These are phyloP conservation scores for Talaromyces proteolyticus DNA, from an alignment of 495 filamentous ascomycete species.

Conservation along the genomic window DNA sequence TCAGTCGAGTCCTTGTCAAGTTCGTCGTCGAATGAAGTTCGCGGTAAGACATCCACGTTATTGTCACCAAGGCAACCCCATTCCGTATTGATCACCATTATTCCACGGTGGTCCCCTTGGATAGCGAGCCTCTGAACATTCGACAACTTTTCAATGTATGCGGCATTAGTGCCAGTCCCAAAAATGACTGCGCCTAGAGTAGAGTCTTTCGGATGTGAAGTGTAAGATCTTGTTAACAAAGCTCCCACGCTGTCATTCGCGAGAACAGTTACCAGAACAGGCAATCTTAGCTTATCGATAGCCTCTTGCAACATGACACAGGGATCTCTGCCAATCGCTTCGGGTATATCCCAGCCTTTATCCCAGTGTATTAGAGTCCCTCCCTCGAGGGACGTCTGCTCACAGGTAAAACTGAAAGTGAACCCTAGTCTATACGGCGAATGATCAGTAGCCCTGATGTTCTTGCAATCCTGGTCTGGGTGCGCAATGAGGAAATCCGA, in stretches of 20 bases:
- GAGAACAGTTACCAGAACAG: constrained; percentile 14
- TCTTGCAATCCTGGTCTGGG: background rate
- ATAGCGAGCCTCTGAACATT: constrained; percentile 8
- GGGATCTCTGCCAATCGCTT: constrained; percentile 13
- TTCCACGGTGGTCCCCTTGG: background rate
- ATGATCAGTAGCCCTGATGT: background rate
- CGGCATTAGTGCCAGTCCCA: constrained; percentile 34
- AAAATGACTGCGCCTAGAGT: constrained; percentile 16
- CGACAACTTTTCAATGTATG: constrained; percentile 21
- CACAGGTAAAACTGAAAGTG: constrained; percentile 17
- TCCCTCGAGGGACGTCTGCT: constrained; percentile 11
- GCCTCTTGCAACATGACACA: constrained; percentile 15
- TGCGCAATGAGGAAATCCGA: constrained; percentile 7
- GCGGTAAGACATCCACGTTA: constrained; percentile 12
- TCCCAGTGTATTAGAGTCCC: constrained; percentile 17
- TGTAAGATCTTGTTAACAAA: constrained; percentile 16
- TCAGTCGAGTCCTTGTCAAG: constrained; percentile 79
- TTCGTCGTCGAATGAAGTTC: constrained; percentile 72
- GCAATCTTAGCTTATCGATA: constrained; percentile 11
- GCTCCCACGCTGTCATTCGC: constrained; percentile 17
- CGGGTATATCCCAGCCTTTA: constrained; percentile 20
- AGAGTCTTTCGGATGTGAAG: constrained; percentile 2
- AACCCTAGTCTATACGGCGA: constrained; percentile 13
- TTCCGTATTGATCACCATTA: constrained; percentile 23
- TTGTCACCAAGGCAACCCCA: constrained; percentile 23